Evolutionary conservation across 2,329 filamentous ascomycete genomes (phyloP), one percentile per base, ranked within the genome.

Genomic region (Ilyonectria robusta): DNA sequence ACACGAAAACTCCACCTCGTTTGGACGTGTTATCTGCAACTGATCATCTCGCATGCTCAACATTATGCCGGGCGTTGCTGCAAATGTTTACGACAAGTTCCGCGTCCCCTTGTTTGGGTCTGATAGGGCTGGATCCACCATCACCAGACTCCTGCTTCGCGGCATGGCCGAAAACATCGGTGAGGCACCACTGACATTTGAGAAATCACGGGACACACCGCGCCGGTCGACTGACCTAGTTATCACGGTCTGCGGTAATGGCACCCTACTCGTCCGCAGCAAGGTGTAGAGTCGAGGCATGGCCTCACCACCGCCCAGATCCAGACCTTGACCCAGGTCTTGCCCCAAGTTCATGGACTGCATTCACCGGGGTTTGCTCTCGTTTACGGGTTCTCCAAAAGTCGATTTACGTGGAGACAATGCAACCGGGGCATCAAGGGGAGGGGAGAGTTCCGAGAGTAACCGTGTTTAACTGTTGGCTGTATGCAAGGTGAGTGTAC

Each of bases 151-250:
- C 23, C 37, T 50, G 29, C 33, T 54, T n/a, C 26, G 51, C 57
- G 57, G 46, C 8, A 50, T 31, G 17, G 35, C 51, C 51, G 58
- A 65, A 37, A 42, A 48, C 21, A 31, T 51, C 56, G 62, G 56
- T 55, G 56, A 65, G 57, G 44, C 33, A 26, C 51, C 56, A 51
- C 51, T 51, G 35, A 31, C 50, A 57, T 17, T 23, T 48, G 42
- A 5, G 40, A 33, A 61, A 65, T 65, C 57, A 65, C 63, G 63
- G 63, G 63, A 65, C 57, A 40, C 42, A 48, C 47, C 33, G 29
- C 31, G 15, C 33, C 21, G 42, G 57, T 65, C 51, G 63, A 37
- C 58, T 61, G 51, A 61, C 57, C 29, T 37, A 35, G 13, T 31
- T 55, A 55, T 51, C 40, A 58, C 40, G 44, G 50, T 35, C 33